Conservation (phyloP, 768 basidiomycete genomes). For the Dioszegia hungarica region DNA sequence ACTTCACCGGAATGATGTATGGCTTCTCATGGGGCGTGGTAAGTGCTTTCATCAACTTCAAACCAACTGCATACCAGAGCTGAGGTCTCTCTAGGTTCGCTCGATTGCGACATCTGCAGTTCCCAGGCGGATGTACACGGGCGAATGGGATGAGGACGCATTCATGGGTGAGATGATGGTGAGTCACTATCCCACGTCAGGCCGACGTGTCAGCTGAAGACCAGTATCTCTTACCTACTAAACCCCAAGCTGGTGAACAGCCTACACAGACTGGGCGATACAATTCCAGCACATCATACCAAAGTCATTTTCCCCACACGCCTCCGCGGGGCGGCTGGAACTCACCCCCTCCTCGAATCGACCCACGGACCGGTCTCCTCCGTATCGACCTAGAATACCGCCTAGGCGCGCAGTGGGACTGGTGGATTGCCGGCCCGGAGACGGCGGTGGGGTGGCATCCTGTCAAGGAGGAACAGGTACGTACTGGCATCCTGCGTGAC, state of each 20-base stretch:
- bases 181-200: neutral
- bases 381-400: constrained; percentile 18
- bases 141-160: neutral
- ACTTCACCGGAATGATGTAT: constrained; percentile 37
- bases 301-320: too few species aligned
- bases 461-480: constrained; percentile 24
- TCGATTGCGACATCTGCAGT: neutral
- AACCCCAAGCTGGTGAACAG: too few species aligned
- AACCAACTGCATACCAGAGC: neutral
- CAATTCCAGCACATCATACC: too few species aligned
- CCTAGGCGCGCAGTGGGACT: constrained; percentile 13
- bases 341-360: constrained; percentile 12
- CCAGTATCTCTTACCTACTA: neutral
- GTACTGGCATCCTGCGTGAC: neutral
- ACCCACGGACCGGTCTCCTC: constrained; percentile 28
- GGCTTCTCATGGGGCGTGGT: constrained; percentile 40
- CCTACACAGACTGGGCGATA: too few species aligned
- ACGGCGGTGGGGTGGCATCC: constrained; percentile 30
- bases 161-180: neutral
- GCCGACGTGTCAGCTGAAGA: neutral
- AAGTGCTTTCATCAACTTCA: too few species aligned
- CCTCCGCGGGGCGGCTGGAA: neutral
- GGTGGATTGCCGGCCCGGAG: constrained; percentile 16
- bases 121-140: neutral
- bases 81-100: neutral